Base-by-base conservation (phyloP, 768 basidiomycete genomes). In the Filobasidium wieringae region DNA sequence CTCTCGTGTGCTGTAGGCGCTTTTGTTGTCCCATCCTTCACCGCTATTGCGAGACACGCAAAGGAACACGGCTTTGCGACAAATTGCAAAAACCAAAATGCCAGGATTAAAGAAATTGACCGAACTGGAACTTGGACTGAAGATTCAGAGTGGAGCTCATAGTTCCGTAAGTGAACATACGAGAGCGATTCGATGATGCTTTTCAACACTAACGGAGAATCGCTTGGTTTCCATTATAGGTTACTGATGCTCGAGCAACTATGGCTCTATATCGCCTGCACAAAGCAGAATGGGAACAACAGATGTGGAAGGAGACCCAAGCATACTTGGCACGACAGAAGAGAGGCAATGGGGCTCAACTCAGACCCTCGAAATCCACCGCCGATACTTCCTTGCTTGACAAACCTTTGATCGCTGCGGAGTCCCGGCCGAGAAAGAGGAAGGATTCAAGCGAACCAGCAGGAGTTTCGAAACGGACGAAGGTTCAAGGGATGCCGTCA, bases 201-300 rank as follows among this genome's bases (percentile, higher is more conserved):
- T 56, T 29, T 15, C 50, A 1, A 6, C 26, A n/a, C n/a, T 7
- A 29, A 19, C 31, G 36, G 17, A 30, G 9, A 31, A 49, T 41
- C 43, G 51, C 40, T 12, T 37, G 6, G 26, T 26, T 12, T 17
- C 12, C 17, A 2, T 33, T 32, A 11, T 58, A 95, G 92, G 84
- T 96, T 4, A 87, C 82, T 17, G 92, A 97, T 70, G 90, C 92
- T 0, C 80, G 92, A 52, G 93, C 92, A 0, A 87, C 91, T 0
- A 95, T 99, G 89, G 92, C 89, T 0, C 77, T 96, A 36, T 96
- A 86, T 71, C 80, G 90, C 7, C 68, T 92, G 17, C 80, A 91
- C 72, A 84, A 86, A 64, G 82, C 82, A 52, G 79, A 81, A 47
- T 97, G 88, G 88, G 92, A 97, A 63, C 77, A 78, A n/a, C 71